These are phyloP conservation scores for Ceratocystiopsis brevicomis DNA, from an alignment of 2,329 filamentous ascomycete genomes.

Conservation along the genomic window DNA sequence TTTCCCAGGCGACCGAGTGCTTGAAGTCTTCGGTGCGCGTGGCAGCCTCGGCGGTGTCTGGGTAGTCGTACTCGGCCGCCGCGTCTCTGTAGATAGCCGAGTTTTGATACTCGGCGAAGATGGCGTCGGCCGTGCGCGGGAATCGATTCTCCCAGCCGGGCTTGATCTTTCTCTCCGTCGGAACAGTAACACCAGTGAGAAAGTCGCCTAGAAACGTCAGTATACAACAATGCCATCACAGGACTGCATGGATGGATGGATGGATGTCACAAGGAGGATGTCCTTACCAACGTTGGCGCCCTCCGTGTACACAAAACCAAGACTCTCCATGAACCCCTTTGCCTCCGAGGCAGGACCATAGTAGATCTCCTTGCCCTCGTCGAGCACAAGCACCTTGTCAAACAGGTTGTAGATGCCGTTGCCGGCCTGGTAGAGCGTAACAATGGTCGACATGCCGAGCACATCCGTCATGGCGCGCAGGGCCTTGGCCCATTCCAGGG, in stretches of 20 bases:
- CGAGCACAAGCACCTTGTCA: constrained; percentile 59
- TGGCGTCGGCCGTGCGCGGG: constrained; percentile 43
- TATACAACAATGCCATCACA: too few species aligned
- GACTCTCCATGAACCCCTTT: constrained; percentile 6
- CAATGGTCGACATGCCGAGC: constrained; percentile 36
- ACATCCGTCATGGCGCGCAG: constrained; percentile 49
- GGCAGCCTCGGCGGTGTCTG: constrained; percentile 27
- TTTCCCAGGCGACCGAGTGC: constrained; percentile 32
- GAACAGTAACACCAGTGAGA: constrained; percentile 59
- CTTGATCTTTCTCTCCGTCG: constrained; percentile 51
- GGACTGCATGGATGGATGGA: too few species aligned
- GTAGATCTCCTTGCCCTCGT: constrained; percentile 45
- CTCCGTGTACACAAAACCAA: constrained; percentile 42
- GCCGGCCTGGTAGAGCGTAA: constrained; percentile 48
- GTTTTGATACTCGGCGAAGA: constrained; percentile 37
- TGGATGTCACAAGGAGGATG: too few species aligned
- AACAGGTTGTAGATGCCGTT: constrained; percentile 48
- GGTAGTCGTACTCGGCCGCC: constrained; percentile 38
- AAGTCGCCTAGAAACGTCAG: constrained; percentile 40
- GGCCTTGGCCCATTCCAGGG: constrained; percentile 45
- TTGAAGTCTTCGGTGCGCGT: constrained; percentile 33
- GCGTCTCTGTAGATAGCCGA: constrained; percentile 31
- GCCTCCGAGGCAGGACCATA: constrained; percentile 33
- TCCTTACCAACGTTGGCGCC: constrained; percentile 31
- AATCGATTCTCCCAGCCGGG: constrained; percentile 43